Evolutionary conservation across 208 protist species (phyloP).

Genomic region (Crithidia expoeki): DNA sequence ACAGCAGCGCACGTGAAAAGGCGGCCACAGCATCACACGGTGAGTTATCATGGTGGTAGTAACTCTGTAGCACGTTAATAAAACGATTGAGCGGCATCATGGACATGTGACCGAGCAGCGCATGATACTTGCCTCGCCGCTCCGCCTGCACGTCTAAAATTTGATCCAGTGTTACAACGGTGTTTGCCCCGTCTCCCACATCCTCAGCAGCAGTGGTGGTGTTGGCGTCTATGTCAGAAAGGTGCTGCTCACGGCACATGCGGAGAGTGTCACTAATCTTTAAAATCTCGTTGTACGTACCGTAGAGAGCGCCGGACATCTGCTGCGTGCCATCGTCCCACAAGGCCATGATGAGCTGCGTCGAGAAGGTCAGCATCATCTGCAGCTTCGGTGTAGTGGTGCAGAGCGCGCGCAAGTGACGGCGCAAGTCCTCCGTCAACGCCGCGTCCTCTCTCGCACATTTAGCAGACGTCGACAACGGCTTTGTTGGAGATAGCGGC

Average conservation of each 20-base stretch:
- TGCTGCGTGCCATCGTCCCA: constrained; percentile 91
- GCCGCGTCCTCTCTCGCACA: neutral
- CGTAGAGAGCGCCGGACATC: constrained; percentile 82
- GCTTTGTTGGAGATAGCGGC: neutral
- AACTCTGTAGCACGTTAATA: constrained; percentile 38
- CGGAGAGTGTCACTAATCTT: constrained; percentile 18
- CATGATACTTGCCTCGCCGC: constrained; percentile 88
- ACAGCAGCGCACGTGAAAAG: constrained; percentile 61
- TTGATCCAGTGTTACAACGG: constrained; percentile 35
- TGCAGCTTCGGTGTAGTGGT: constrained; percentile 43
- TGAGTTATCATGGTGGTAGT: constrained; percentile 26
- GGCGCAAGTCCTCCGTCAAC: neutral
- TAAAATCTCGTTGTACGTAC: constrained; percentile 72
- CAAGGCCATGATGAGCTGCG: constrained; percentile 82
- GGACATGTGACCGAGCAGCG: constrained; percentile 66
- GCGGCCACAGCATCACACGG: constrained; percentile 19
- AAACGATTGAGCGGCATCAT: constrained; percentile 57
- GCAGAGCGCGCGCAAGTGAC: constrained; percentile 38
- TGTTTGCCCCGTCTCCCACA: neutral
- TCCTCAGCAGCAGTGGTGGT: neutral
- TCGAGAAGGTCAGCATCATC: constrained; percentile 45
- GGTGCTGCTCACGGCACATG: neutral
- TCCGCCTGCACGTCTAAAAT: constrained; percentile 70
- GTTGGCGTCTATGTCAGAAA: neutral
- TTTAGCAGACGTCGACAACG: constrained; percentile 1